Evolutionary conservation across 2,329 filamentous ascomycete species (phyloP), one percentile per base, ranked within the genome.

Genomic region (Penicillium nordicum): DNA sequence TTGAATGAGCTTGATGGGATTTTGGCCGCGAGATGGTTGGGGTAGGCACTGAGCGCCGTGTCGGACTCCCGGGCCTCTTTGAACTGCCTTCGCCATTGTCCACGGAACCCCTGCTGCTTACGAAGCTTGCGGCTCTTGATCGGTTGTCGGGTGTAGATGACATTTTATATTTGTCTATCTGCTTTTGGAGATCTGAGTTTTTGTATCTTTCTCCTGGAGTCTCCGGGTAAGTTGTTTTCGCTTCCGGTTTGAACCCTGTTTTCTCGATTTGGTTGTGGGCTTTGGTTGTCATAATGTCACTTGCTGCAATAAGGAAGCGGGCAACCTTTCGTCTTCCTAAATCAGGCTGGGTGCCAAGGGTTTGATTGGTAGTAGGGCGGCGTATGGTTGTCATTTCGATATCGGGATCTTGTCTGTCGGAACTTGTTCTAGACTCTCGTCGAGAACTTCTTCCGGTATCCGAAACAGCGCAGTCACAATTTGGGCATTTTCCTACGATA

Each of bases 141-240:
- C 60, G 52, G 57, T 50, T 18, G 55, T 18, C 2, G 38, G 59
- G 7, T 53, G 37, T 50, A 54, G 32, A 59, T 84, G 5, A 66
- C 63, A 30, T 74, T 69, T 44, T 70, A 74, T 27, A 79, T 76
- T 71, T 61, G 18, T 58, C 50, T 1, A 84, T 34, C 9, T 49
- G 64, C 0, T 67, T 62, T 0, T 7, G n/a, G 25, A 53, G 37
- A 16, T 16, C 3, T 11, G 61, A 65, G 45, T 84, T 84, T 30
- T 80, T 76, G 2, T 69, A 57, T 1, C 58, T 63, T 60, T 86
- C 83, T 2, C 82, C 84, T 0, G 84, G 84, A 0, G 84, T 73
- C 52, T 80, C 77, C 0, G 84, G 84, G 46, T 79, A 87, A n/a
- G 76, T 73, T n/a, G 70, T 66, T 4, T 80, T 78, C 42, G 71